These are phyloP conservation scores for Conringia planisiliqua DNA, from an alignment of 345 rosid species.

Conservation along the genomic window DNA sequence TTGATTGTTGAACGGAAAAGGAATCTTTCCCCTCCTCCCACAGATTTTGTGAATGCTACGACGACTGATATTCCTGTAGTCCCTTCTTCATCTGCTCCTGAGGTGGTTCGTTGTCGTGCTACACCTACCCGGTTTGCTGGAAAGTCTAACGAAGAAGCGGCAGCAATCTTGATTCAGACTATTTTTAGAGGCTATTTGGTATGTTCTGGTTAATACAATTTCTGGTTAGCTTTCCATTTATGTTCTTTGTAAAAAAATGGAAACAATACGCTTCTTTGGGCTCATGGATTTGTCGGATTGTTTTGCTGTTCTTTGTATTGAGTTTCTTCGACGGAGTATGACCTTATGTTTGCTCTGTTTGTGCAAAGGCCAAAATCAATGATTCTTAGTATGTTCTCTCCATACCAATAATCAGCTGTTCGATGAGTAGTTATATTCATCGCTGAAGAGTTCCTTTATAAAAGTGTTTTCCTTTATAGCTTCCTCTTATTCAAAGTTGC, in stretches of 20 bases:
- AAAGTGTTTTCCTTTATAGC: no score
- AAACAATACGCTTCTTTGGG: background rate
- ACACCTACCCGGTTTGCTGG: constrained; percentile 45
- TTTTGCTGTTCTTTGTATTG: background rate
- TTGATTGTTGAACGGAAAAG: constrained; percentile 49
- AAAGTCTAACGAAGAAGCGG: constrained; percentile 67
- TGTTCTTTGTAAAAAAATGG: background rate
- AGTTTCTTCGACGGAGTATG: no score
- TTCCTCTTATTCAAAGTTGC: no score
- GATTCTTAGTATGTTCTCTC: no score
- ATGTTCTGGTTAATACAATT: background rate
- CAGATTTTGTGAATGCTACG: constrained; percentile 34
- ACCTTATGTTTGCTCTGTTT: background rate
- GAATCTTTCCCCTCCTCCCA: constrained; percentile 32
- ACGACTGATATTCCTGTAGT: constrained; percentile 27
- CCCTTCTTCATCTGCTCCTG: constrained; percentile 42
- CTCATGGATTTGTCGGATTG: background rate
- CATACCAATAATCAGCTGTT: no score
- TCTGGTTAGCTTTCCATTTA: background rate
- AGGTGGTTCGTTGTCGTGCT: constrained; percentile 35
- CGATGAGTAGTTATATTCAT: no score
- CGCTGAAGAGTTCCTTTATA: no score
- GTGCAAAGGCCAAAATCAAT: no score
- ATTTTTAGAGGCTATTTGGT: constrained; percentile 86
- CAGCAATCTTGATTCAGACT: constrained; percentile 90